phyloP scores from a whole-genome alignment of 345 rosid genomes.

The Ailanthus altissimus region DNA sequence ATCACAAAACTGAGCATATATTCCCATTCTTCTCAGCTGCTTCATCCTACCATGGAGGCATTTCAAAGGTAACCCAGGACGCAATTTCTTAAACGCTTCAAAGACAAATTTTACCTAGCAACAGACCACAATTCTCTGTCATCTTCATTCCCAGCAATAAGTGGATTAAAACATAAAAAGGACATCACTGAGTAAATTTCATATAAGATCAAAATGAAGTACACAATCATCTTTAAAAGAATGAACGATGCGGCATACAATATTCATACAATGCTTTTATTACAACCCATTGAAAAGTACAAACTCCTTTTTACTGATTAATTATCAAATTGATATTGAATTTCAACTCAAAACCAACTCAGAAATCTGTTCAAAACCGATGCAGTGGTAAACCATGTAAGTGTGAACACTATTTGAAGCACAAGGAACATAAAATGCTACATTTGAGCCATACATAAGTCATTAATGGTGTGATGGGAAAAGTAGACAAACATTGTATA shows the following conservation, averaged over 20 bases:
- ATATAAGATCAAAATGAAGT: slow-evolving; percentile 5
- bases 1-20: slow-evolving; percentile 81
- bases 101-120: slow-evolving; percentile 83
- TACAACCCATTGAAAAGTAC: too few species aligned
- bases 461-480: neutral
- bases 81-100: slow-evolving; percentile 93
- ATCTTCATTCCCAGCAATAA: slow-evolving; percentile 7
- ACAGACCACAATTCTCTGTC: neutral
- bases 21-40: slow-evolving; percentile 78
- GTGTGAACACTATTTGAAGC: neutral
- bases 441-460: neutral
- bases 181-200: neutral
- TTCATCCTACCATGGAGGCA: slow-evolving; percentile 98
- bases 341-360: neutral
- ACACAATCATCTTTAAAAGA: too few species aligned
- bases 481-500: neutral
- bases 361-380: neutral
- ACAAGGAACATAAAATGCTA: neutral
- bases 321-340: too few species aligned
- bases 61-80: slow-evolving; percentile 92
- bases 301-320: too few species aligned
- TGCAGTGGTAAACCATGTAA: neutral
- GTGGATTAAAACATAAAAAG: neutral
- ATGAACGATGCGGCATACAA: too few species aligned
- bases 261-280: too few species aligned